Percentiles rank a stretch among this genome's conserved stretches.
Conservation (phyloP, 1,284 basidiomycete species). For the Ganoderma resinaceum region DNA sequence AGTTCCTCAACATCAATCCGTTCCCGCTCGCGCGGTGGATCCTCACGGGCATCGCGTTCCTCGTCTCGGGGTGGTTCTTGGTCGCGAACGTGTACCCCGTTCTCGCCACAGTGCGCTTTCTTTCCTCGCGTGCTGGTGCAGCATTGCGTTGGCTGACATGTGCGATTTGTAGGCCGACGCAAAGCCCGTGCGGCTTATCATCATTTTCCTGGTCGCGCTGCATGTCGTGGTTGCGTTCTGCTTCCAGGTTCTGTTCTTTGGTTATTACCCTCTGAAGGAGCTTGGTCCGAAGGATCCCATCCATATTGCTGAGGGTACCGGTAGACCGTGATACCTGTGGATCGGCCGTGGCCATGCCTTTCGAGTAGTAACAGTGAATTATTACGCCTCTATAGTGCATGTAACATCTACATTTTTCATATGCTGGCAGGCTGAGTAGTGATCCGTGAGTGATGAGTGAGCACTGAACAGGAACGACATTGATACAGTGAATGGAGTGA, state of each 20-base stretch:
- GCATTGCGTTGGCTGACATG: slow-evolving; percentile 9
- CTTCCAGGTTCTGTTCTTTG: slow-evolving; percentile 90
- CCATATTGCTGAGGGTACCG: slow-evolving; percentile 10
- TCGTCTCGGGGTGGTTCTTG: slow-evolving; percentile 85
- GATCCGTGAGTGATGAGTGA: background rate
- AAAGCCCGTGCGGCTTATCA: slow-evolving; percentile 82
- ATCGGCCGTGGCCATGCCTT: background rate
- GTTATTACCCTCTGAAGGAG: slow-evolving; percentile 72
- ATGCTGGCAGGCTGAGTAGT: background rate
- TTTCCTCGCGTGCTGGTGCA: background rate
- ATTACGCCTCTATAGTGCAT: slow-evolving; percentile 9
- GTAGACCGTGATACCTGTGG: background rate
- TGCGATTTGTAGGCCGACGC: slow-evolving; percentile 70
- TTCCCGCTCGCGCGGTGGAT: slow-evolving; percentile 82
- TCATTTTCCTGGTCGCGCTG: slow-evolving; percentile 72
- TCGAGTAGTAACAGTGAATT: slow-evolving; percentile 11
- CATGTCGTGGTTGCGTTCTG: slow-evolving; percentile 81
- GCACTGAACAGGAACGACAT: background rate
- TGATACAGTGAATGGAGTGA: background rate
- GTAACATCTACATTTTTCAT: background rate
- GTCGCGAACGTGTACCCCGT: slow-evolving; percentile 88
- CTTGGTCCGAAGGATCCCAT: slow-evolving; percentile 52
- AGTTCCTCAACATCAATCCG: slow-evolving; percentile 87
- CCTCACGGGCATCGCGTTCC: slow-evolving; percentile 74
- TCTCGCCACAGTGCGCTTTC: slow-evolving; percentile 74